Base-by-base conservation (phyloP, 331 rosid genomes). In the Malus hybrid region DNA sequence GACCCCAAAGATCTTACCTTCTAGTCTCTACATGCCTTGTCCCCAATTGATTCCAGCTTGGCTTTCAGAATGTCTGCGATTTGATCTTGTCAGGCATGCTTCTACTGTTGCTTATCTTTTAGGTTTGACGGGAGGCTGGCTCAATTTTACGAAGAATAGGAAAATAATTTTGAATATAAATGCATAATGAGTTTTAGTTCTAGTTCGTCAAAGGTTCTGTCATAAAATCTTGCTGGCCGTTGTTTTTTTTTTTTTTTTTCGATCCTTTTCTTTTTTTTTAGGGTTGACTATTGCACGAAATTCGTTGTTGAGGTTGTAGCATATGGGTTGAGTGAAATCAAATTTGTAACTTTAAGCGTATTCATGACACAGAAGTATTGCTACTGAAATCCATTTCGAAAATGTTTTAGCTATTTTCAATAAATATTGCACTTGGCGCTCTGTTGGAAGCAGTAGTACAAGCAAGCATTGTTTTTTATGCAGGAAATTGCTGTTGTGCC, bases 1-100 rank as follows among this genome's bases (percentile, higher is more conserved):
- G 97, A 94, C 79, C 97, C 99, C 61, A 90, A 90, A 71, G 97
- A 92, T 85, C 97, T 94, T 79, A 94, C 99, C 57, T 89, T 90
- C 85, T 94, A 94, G 88, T 80, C 76, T 64, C 79, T 7, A 42
- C 71, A 46, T 82, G 61, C 39, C 50, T 50, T 31, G 63, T 55
- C 34, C 33, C 73, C 75, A 59, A 54, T 61, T 19, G 66, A 28
- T 20, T 31, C 78, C 27, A 13, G 65, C 33, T 67, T 42, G 57
- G 61, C 72, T 20, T n/a, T 63, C 50, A 20, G 39, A 10, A 50
- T 65, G 42, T 66, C 69, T 27, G 22, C 60, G 39, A 59, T 64
- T 65, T 72, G 22, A 24, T 78, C 67, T 27, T 27, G 22, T 65
- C 46, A 55, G 27, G 71, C 65, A 46, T 46, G 77, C 73, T 31